Conservation (phyloP, 192 early-diverging fungal species). For the Diversispora epigaea region DNA sequence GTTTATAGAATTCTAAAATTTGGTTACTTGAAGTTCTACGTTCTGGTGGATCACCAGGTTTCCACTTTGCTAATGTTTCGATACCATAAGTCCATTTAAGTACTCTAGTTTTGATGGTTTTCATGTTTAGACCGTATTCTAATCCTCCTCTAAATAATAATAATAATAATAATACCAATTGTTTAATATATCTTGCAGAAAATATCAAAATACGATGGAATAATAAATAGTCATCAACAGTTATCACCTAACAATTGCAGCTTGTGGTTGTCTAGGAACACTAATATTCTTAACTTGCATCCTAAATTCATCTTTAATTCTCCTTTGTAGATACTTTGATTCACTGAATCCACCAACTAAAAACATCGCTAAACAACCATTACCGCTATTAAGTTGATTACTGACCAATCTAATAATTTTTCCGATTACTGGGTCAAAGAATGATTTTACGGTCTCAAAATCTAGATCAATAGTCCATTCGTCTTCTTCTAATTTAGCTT, state of each 20-base stretch:
- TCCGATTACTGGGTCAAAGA: no score
- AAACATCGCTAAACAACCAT: no score
- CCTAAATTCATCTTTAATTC: constrained; percentile 4
- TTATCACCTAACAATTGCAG: neutral
- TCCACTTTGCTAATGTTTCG: neutral
- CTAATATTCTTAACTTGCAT: neutral
- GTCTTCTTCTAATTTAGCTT: no score
- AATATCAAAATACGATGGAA: neutral
- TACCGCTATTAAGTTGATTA: no score
- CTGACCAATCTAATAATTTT: no score
- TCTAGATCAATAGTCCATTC: no score
- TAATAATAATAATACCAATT: no score
- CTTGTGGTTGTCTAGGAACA: neutral
- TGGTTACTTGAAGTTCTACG: neutral
- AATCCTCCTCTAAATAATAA: neutral
- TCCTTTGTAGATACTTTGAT: neutral
- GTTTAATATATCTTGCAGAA: no score
- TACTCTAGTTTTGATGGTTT: constrained; percentile 4
- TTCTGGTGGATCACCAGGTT: constrained; percentile 5
- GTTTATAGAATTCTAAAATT: neutral
- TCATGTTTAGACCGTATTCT: constrained; percentile 16
- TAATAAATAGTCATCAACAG: neutral
- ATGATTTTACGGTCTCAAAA: no score
- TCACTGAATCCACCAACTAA: neutral
- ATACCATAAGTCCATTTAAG: constrained; percentile 23